A percentile compares a stretch with the other conserved stretches of the same genome.
These are phyloP conservation scores for Fraxinus baroniana DNA, from an alignment of 305 asterid genomes.

Conservation along the genomic window DNA sequence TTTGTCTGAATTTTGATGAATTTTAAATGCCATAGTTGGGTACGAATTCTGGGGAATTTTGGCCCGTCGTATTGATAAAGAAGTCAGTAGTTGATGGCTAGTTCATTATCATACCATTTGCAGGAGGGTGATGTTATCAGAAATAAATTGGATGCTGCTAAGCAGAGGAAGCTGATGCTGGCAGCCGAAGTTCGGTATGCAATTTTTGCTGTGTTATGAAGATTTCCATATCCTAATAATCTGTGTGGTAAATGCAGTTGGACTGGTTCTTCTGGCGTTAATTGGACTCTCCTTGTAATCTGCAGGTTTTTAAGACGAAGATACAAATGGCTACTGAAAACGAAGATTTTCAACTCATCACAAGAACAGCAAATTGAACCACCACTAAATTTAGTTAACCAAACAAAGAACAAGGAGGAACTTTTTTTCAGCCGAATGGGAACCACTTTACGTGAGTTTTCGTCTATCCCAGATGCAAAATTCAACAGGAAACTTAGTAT, in stretches of 20 bases:
- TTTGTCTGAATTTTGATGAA: neutral
- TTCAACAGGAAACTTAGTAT: slow-evolving; percentile 15
- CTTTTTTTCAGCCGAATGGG: slow-evolving; percentile 32
- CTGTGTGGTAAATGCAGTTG: neutral
- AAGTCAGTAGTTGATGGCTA: neutral
- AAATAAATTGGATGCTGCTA: slow-evolving; percentile 54
- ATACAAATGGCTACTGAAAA: slow-evolving; percentile 40
- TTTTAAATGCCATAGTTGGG: neutral
- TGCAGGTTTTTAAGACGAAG: slow-evolving; percentile 64
- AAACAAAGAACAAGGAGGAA: slow-evolving; percentile 24
- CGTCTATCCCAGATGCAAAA: slow-evolving; percentile 33
- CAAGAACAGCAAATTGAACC: slow-evolving; percentile 27
- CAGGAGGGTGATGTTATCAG: slow-evolving; percentile 58
- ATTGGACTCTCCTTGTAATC: neutral
- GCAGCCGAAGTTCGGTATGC: slow-evolving; percentile 79
- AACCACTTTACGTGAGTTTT: slow-evolving; percentile 27
- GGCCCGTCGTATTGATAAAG: neutral
- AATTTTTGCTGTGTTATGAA: neutral
- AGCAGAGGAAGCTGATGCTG: slow-evolving; percentile 54
- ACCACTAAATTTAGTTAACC: slow-evolving; percentile 26
- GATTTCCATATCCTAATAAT: neutral
- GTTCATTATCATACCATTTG: slow-evolving; percentile 11
- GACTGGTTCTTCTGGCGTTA: neutral
- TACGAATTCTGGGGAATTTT: neutral
- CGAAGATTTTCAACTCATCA: slow-evolving; percentile 28